Conservation (phyloP, 176 grass and related monocot species). For the Musa acuminata region DNA sequence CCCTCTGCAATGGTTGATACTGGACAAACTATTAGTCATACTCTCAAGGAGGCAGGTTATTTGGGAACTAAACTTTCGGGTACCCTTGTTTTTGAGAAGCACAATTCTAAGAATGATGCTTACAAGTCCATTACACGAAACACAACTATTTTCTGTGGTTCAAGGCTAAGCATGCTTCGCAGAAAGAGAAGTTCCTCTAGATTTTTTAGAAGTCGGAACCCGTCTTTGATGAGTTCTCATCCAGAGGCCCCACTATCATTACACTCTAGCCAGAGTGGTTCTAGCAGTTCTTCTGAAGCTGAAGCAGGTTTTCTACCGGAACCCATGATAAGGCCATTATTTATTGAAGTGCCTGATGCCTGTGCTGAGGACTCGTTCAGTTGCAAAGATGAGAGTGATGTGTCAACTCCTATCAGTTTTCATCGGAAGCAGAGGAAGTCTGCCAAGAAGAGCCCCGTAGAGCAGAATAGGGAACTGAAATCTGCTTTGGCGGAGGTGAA, state of each 20-base stretch:
- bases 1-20: background rate
- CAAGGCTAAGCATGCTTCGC: slow-evolving; percentile 50
- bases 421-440: slow-evolving; percentile 43
- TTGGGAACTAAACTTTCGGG: slow-evolving; percentile 1
- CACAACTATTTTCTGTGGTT: slow-evolving; percentile 25
- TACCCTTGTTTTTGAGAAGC: background rate
- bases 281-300: background rate
- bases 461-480: slow-evolving; percentile 33
- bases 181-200: slow-evolving; percentile 58
- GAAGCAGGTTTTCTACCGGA: background rate
- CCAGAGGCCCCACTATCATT: slow-evolving; percentile 17
- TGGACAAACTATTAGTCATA: slow-evolving; percentile 17
- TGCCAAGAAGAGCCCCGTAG: slow-evolving; percentile 48
- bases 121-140: slow-evolving; percentile 28
- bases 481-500: slow-evolving; percentile 53
- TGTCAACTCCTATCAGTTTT: slow-evolving; percentile 50
- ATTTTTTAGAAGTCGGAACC: slow-evolving; percentile 22
- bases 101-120: slow-evolving; percentile 1
- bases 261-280: background rate
- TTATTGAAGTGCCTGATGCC: slow-evolving; percentile 10
- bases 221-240: slow-evolving; percentile 18
- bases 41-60: slow-evolving; percentile 22
- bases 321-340: background rate
- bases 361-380: slow-evolving; percentile 39
- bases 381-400: slow-evolving; percentile 67